A percentile compares a stretch with the other conserved stretches of the same genome.
These are phyloP conservation scores for Lichtheimia ornata DNA, from an alignment of 371 early-diverging fungal genomes.

Conservation along the genomic window DNA sequence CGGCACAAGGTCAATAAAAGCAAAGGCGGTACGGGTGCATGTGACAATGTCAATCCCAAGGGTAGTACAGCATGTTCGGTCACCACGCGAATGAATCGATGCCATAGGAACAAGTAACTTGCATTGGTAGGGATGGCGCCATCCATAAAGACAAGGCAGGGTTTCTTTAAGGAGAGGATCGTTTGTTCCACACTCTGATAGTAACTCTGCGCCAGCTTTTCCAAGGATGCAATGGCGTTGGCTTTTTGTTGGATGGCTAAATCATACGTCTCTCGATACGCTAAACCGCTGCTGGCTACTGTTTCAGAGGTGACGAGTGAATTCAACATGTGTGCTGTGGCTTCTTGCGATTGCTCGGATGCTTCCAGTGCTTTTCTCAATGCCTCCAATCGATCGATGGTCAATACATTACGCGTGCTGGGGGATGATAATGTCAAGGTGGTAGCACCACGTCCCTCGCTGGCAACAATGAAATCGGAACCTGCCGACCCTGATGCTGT, in stretches of 20 bases:
- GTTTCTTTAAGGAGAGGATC: constrained; percentile 20
- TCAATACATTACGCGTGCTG: constrained; percentile 28
- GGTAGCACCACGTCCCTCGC: constrained; percentile 16
- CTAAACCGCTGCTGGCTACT: constrained; percentile 31
- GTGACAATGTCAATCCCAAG: constrained; percentile 22
- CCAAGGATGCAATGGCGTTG: not conserved
- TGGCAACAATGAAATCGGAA: no score
- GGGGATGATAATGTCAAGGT: constrained; percentile 36
- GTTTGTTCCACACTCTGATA: constrained; percentile 13
- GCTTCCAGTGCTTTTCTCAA: constrained; percentile 11
- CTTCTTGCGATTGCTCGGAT: constrained; percentile 12
- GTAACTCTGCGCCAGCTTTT: constrained; percentile 21
- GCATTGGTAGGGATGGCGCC: constrained; percentile 47
- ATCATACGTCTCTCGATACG: constrained; percentile 29
- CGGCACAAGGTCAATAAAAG: constrained; percentile 25
- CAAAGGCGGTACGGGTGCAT: constrained; percentile 47
- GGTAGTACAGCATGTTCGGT: constrained; percentile 49
- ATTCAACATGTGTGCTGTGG: constrained; percentile 27
- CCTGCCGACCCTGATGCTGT: no score
- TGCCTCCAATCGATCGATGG: constrained; percentile 24
- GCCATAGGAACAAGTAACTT: constrained; percentile 37
- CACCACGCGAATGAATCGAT: constrained; percentile 41
- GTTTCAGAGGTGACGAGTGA: constrained; percentile 9
- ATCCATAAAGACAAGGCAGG: constrained; percentile 38
- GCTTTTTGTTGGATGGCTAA: constrained; percentile 8